Conservation (phyloP, 768 basidiomycete genomes). For the Lanmaoa rubissima region DNA sequence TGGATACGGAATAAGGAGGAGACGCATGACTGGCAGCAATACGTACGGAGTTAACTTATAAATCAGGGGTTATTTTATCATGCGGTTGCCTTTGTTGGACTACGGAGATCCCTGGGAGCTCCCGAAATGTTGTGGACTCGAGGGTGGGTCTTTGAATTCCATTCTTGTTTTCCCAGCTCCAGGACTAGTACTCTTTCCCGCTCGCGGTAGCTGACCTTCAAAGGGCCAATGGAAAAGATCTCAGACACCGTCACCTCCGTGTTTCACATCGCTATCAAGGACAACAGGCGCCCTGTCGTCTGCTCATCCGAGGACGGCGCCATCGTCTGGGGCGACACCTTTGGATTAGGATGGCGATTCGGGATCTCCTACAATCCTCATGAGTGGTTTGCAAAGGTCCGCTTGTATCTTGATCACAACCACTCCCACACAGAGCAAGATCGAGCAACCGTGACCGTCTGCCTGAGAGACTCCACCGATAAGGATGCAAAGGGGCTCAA, state of each 20-base stretch:
- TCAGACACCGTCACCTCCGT: constrained; percentile 24
- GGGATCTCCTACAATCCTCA: constrained; percentile 18
- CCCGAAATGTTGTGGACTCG: constrained; percentile 4
- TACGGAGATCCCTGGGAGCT: background rate
- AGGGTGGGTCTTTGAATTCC: background rate
- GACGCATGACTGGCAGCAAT: background rate
- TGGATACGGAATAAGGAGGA: background rate
- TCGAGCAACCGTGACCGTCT: constrained; percentile 12
- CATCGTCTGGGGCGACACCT: constrained; percentile 25
- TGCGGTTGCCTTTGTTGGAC: constrained; percentile 7
- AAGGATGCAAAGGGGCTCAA: constrained; percentile 2
- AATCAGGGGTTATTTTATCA: background rate
- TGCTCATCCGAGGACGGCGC: constrained; percentile 7
- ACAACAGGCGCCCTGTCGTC: constrained; percentile 17
- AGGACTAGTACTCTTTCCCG: background rate
- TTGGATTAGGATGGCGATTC: constrained; percentile 30
- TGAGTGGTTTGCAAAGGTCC: constrained; percentile 26
- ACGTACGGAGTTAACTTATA: background rate
- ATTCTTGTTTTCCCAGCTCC: background rate
- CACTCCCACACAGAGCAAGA: constrained; percentile 21
- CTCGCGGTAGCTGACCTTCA: background rate
- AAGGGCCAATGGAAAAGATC: constrained; percentile 23
- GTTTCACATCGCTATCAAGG: constrained; percentile 25
- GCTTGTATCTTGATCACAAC: constrained; percentile 30
- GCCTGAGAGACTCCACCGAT: constrained; percentile 5